Evolutionary conservation across 73 alveolate species (phyloP).

Genomic region (Blepharisma stoltei): DNA sequence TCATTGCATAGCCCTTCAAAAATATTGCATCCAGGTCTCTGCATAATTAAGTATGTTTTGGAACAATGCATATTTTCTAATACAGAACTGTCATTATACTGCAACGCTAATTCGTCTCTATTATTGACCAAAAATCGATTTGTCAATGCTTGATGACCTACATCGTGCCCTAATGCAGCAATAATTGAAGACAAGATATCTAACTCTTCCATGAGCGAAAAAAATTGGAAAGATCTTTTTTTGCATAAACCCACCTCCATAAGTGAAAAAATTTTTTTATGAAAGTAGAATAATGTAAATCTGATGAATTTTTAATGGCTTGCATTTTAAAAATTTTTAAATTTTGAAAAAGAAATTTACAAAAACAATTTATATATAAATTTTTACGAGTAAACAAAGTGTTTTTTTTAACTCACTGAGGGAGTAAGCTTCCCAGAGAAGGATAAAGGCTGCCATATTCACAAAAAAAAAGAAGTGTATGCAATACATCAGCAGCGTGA

Average conservation of each 20-base stretch:
- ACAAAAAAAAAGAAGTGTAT: background rate
- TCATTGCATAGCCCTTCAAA: background rate
- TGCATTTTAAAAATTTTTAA: no score
- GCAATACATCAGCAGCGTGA: slow-evolving; percentile 31
- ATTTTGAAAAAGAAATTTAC: no score
- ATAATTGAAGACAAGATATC: background rate
- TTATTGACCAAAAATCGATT: background rate
- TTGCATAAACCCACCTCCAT: no score
- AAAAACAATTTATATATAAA: no score
- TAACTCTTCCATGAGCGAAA: no score
- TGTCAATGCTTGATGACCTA: slow-evolving; percentile 11
- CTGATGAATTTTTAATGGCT: no score
- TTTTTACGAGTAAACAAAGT: no score
- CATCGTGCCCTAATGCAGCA: slow-evolving; percentile 14
- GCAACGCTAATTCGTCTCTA: background rate
- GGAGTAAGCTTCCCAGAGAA: background rate
- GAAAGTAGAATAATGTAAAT: no score
- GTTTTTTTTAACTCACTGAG: no score
- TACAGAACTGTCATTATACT: background rate
- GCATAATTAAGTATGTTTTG: background rate
- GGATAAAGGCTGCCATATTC: background rate
- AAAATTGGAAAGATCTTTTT: no score
- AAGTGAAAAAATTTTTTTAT: no score
- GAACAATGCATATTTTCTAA: background rate
- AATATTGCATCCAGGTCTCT: background rate